Evolutionary conservation across 1,284 basidiomycete genomes (phyloP), one percentile per base, ranked within the genome.

Genomic region (Takashimella tepidaria): DNA sequence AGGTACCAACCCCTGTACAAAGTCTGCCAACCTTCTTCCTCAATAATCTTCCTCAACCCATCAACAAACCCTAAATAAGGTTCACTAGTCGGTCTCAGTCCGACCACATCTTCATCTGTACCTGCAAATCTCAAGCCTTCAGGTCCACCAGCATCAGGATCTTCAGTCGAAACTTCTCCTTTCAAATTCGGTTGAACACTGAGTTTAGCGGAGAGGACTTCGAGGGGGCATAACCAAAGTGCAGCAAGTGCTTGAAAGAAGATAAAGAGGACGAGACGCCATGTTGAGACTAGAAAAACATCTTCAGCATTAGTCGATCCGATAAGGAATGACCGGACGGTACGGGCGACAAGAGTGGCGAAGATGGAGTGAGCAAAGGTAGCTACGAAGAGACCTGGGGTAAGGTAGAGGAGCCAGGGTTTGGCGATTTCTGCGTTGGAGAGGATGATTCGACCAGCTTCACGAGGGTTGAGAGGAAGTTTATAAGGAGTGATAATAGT

Each of bases 1-100:
- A 89, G 75, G 87, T 88, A 92, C 88, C 89, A 92, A 4, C 86
- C 90, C 44, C 90, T 83, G 70, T 88, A 92, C 56, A 93, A 74
- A 4, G 87, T 82, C 57, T 74, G 73, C 77, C 81, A 82, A 1
- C 90, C 90, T 72, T 93, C 90, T 73, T 93, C 90, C 48, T 87
- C 80, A n/a, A 87, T 72, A 41, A 92, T 88, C 64, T 84, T 82
- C 72, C 86, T 85, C 16, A 79, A 84, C 58, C 88, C 90, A 68
- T 92, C 88, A 12, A 83, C 68, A 44, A 92, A 73, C 5, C 90
- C 87, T 40, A 81, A 70, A 68, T 95, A 95, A n/a, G 91, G 89
- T 64, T 92, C 89, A 43, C 82, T 84, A 66, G 91, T 90, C 51
- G 83, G 85, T 58, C 91, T 82, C 59, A 92, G 74, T 12, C 88